A percentile compares a stretch with the other conserved stretches of the same genome.
These are phyloP conservation scores for Tricholomella constricta DNA, from an alignment of 768 basidiomycete genomes.

Conservation along the genomic window DNA sequence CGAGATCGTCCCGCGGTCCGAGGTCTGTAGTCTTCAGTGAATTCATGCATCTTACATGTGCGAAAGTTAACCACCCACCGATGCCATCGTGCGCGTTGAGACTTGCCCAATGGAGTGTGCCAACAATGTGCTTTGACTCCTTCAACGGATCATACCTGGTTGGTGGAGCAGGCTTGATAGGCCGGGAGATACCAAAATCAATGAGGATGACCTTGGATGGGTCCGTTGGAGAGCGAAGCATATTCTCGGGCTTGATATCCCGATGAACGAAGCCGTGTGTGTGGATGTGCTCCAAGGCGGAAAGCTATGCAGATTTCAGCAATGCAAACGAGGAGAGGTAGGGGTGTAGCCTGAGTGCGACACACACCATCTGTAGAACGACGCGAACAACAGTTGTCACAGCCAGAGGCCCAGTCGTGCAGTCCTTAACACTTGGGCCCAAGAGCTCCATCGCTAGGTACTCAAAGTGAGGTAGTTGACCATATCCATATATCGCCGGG, in stretches of 20 bases:
- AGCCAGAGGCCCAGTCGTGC: conserved; percentile 17
- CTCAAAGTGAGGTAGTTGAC: conserved; percentile 41
- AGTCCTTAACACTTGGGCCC: conserved; percentile 23
- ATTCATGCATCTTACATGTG: no score
- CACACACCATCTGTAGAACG: conserved; percentile 24
- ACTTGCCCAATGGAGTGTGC: conserved; percentile 33
- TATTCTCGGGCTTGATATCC: conserved; percentile 38
- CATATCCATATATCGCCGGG: no score
- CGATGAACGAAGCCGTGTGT: conserved; percentile 33
- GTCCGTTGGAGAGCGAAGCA: conserved; percentile 27
- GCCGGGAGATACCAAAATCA: conserved; percentile 33
- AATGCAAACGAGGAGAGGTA: no score
- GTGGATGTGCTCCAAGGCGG: conserved; percentile 33
- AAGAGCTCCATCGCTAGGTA: conserved; percentile 34
- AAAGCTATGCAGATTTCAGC: conserved; percentile 18
- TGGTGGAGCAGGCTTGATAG: conserved; percentile 14
- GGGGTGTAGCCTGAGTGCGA: no score
- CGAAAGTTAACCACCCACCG: conserved; percentile 23
- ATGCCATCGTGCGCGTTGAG: conserved; percentile 33
- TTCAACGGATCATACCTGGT: conserved; percentile 25
- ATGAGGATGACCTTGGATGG: conserved; percentile 27
- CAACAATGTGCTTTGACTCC: conserved; percentile 23
- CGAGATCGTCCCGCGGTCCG: conserved; percentile 52
- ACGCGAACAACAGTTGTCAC: conserved; percentile 25
- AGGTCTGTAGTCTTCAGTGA: conserved; percentile 21